Percentiles rank a stretch among this genome's conserved stretches.
Conservation (phyloP, 2,329 filamentous ascomycete genomes). For the Alternaria alternata region DNA sequence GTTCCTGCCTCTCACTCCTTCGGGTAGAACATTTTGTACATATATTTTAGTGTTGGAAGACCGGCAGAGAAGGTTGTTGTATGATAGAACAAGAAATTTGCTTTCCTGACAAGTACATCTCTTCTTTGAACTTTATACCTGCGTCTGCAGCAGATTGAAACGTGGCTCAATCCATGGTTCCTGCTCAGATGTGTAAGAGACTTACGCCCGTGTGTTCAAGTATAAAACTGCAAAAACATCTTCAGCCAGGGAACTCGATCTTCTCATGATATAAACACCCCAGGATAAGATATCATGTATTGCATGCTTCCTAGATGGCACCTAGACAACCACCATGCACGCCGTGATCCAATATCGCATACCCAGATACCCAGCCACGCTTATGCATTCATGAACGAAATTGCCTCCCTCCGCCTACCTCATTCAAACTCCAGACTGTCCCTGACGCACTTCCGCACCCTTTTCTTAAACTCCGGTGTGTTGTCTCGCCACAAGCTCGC, state of each 20-base stretch:
- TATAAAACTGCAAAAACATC: too few relatives aligned
- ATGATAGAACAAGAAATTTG: not conserved
- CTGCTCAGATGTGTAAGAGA: not conserved
- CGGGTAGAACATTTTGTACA: not conserved
- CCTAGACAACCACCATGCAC: conserved; percentile 1
- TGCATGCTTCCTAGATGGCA: not conserved
- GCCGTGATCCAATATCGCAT: conserved; percentile 4
- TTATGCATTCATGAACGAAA: conserved; percentile 13
- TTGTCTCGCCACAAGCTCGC: conserved; percentile 95
- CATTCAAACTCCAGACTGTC: conserved; percentile 52
- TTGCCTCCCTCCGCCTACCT: not conserved
- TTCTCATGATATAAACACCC: too few relatives aligned
- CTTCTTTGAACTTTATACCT: too few relatives aligned
- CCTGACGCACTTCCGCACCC: conserved; percentile 83
- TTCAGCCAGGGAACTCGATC: not conserved
- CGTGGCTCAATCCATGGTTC: too few relatives aligned
- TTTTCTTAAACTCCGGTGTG: conserved; percentile 82
- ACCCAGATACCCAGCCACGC: conserved; percentile 7
- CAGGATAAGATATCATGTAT: not conserved
- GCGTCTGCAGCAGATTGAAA: too few relatives aligned
- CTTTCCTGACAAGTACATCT: not conserved
- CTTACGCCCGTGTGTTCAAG: too few relatives aligned
- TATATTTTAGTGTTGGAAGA: not conserved
- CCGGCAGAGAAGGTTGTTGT: not conserved
- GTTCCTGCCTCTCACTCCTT: not conserved